Base-by-base conservation (phyloP, 495 filamentous ascomycete species). In the Penicillium canescens region DNA sequence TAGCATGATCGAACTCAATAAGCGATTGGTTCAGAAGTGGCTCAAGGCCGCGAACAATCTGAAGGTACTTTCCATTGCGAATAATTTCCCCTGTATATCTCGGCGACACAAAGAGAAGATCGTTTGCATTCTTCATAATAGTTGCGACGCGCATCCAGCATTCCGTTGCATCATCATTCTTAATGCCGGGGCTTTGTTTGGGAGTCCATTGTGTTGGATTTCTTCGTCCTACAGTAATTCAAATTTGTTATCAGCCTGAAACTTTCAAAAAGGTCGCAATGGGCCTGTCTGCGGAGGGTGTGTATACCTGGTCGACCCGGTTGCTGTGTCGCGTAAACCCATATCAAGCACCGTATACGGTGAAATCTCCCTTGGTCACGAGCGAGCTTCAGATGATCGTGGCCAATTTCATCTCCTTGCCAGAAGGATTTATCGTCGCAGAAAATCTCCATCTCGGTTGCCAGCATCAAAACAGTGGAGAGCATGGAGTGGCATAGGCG, bases 401-500 rank as follows among this genome's bases (percentile, higher is more conserved):
- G 26, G 18, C 18, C 18, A 18, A 18, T 18, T 18, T 48, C 28
- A 16, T 37, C 16, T 34, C 8, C 45, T 4, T 21, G 9, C 31
- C 12, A 18, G 4, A 23, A 23, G 26, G 45, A 82, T 21, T 87
- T 85, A 23, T 83, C 81, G 40, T 87, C 80, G 53, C 92, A 89
- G 50, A 93, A 93, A 3, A 94, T 85, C 16, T 89, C 90, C 8
- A 94, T 78, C 67, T 94, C 90, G 44, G 88, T 89, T 4, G 88
- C 86, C 20, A 94, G 74, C 1, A 86, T 81, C 70, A 89, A 79
- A 6, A 86, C 87, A 53, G 85, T 90, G 41, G 87, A 89, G 24
- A 94, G 79, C 16, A 94, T 67, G 85, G 91, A 92, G 89, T 90
- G 91, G 67, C 87, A 91, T 86, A 94, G 90, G 34, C 88, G 83